Percentiles rank a stretch among this genome's conserved stretches.
phyloP scores from a whole-genome alignment of 345 rosid genomes.

The Linum usitatissimum region DNA sequence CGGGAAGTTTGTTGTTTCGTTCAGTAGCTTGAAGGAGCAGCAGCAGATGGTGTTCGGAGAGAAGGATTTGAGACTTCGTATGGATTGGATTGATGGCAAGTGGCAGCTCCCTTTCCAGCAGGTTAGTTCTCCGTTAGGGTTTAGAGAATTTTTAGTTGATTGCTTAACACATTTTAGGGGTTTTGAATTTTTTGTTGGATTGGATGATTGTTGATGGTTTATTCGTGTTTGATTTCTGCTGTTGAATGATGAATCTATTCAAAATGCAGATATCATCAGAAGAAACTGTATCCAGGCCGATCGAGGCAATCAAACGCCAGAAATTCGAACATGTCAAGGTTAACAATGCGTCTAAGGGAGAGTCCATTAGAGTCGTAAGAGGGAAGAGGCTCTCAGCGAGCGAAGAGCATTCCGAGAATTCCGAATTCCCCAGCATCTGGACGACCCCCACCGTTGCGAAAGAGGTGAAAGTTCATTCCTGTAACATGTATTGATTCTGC shows the following conservation, averaged over 20 bases:
- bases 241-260: not conserved
- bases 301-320: not conserved
- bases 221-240: not conserved
- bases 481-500: too few relatives aligned
- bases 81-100: constrained; percentile 52
- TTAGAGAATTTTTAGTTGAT: constrained; percentile 9
- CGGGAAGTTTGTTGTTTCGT: constrained; percentile 52
- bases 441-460: too few relatives aligned
- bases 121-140: constrained; percentile 2
- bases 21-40: constrained; percentile 41
- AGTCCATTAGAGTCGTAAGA: constrained; percentile 2
- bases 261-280: constrained; percentile 24
- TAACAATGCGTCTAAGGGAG: constrained; percentile 1
- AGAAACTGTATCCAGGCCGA: not conserved
- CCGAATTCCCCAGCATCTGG: too few relatives aligned
- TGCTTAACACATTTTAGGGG: too few relatives aligned
- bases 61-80: constrained; percentile 47
- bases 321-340: not conserved
- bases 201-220: not conserved
- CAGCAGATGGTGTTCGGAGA: constrained; percentile 46
- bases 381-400: constrained; percentile 4
- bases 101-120: constrained; percentile 58
- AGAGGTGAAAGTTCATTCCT: too few relatives aligned
- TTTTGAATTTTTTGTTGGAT: constrained; percentile 7
- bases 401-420: too few relatives aligned